Base-by-base conservation (phyloP, 345 rosid species). In the Eucalyptus lansdowneana region DNA sequence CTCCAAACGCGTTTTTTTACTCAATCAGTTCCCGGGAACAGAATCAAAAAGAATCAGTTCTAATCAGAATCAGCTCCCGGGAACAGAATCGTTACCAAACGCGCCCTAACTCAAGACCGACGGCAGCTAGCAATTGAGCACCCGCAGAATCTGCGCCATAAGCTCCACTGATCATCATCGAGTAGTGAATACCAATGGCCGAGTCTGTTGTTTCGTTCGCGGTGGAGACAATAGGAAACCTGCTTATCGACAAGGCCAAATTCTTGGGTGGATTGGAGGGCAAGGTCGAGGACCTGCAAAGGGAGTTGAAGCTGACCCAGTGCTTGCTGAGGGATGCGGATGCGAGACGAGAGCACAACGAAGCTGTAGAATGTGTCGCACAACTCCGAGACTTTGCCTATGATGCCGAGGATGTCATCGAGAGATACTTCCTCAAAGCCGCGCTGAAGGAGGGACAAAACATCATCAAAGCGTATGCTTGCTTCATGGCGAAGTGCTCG, bases 281-380 rank as follows among this genome's bases (percentile, higher is more conserved):
- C 6, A 87, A 91, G 80, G 87, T 90, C 12, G 9, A 50, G 87
- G 24, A 14, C 27, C 29, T 91, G 25, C 86, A 88, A 19, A 67
- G 7, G 3, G 91, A 88, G 86, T 49, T 90, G 3, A 47, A 5
- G 27, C 60, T 88, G 76, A 42, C 89, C 53, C 81, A 40, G 37
- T 2, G 89, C 85, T 88, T 88, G 86, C 44, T 92, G 69, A 50
- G 88, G 40, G 91, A 92, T 34, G 91, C 58, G 3, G 91, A 90
- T 1, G 5, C 21, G 1, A 50, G 0, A 50, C 8, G 0, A 50
- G 53, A 50, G 19, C 53, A 0, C 19, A 0, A 50, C 1, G 0
- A 2, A 50, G 0, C 19, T 50, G 53, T 50, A 15, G 19, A 50
- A 50, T 50, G 53, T 0, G 8, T 50, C 19, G 8, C 8, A 0